Evolutionary conservation across 495 filamentous ascomycete species (phyloP).

Genomic region (Aspergillus haitiensis): DNA sequence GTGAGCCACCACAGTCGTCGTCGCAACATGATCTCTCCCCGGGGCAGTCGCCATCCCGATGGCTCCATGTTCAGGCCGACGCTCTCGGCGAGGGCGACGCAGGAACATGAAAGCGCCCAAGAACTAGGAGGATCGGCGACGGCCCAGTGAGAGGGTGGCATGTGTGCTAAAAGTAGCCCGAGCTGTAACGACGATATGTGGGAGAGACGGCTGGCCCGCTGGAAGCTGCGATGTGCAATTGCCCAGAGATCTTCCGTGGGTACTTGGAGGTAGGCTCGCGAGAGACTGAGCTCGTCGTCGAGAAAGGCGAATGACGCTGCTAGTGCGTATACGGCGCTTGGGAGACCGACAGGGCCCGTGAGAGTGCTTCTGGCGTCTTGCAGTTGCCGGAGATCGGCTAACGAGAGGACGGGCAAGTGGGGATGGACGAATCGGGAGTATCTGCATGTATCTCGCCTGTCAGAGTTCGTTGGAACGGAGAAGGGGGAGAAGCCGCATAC

Average conservation of each 20-base stretch:
- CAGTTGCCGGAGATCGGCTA: background rate
- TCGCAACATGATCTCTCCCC: background rate
- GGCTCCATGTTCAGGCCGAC: background rate
- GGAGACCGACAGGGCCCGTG: background rate
- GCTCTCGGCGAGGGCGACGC: background rate
- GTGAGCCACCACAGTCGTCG: conserved; percentile 1
- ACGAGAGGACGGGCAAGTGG: background rate
- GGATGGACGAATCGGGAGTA: conserved; percentile 4
- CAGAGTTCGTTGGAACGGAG: background rate
- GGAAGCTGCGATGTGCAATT: conserved; percentile 7
- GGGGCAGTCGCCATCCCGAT: background rate
- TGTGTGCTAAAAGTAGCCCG: background rate
- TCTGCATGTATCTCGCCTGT: background rate
- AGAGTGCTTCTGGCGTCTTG: background rate
- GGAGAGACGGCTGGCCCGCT: background rate
- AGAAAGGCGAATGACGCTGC: conserved; percentile 3
- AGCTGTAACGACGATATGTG: background rate
- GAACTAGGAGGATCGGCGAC: background rate
- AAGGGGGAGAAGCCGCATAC: background rate
- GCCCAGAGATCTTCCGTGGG: conserved; percentile 3
- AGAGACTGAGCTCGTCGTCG: conserved; percentile 5
- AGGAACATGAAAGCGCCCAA: conserved; percentile 1
- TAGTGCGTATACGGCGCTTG: conserved; percentile 5
- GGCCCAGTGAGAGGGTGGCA: background rate
- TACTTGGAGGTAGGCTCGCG: background rate